phyloP scores from a whole-genome alignment of 1,139 yeast genomes.

The Groenewaldozyma auringiensis region DNA sequence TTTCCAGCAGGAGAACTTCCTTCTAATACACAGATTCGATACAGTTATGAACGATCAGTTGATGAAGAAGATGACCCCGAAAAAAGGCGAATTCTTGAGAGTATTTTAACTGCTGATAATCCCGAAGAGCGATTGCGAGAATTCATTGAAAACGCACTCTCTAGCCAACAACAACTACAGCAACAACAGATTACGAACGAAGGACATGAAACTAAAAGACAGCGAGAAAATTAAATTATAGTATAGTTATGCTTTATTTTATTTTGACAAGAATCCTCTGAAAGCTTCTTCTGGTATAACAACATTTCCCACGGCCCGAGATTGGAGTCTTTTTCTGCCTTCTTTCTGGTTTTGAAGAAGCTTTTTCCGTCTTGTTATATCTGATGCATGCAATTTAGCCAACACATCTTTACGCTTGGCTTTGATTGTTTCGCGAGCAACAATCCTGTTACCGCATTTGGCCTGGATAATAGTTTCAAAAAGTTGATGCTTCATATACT shows the following conservation, averaged over 20 bases:
- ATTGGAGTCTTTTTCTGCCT: constrained; percentile 79
- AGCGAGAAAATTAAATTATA: background rate
- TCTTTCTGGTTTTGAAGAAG: constrained; percentile 83
- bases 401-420: constrained; percentile 92
- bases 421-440: constrained; percentile 89
- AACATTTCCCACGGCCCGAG: constrained; percentile 58
- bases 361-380: constrained; percentile 82
- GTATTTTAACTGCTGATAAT: constrained; percentile 65
- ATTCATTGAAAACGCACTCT: constrained; percentile 58
- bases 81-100: constrained; percentile 58
- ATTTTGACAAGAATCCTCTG: constrained; percentile 32
- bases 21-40: constrained; percentile 14
- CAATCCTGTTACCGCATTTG: constrained; percentile 66
- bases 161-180: constrained; percentile 35
- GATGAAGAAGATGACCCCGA: constrained; percentile 39
- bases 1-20: constrained; percentile 10
- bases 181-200: constrained; percentile 8
- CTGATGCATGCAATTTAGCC: constrained; percentile 89
- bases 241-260: background rate
- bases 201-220: constrained; percentile 6
- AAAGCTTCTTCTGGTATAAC: constrained; percentile 75
- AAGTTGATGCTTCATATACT: constrained; percentile 68
- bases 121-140: constrained; percentile 71
- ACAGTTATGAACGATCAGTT: constrained; percentile 20
- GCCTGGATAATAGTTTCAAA: constrained; percentile 95